Evolutionary conservation across 2,329 filamentous ascomycete genomes (phyloP).

Genomic region (Endoconidiophora laricicola): DNA sequence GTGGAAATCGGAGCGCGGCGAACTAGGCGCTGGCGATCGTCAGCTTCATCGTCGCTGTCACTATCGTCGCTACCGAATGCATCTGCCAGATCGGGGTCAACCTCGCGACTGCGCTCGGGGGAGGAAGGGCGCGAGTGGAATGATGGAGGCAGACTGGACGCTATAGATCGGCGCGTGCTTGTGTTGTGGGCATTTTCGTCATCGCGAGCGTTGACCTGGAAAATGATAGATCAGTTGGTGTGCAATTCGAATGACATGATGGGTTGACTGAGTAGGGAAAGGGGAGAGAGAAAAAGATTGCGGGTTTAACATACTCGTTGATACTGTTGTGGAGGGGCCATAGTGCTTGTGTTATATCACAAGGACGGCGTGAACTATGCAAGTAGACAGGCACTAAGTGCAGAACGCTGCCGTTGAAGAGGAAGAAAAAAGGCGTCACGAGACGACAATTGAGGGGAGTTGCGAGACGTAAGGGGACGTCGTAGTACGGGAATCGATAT

Average conservation of each 20-base stretch:
- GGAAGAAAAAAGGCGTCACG: background rate
- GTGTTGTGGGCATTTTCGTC: conserved; percentile 25
- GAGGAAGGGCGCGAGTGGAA: conserved; percentile 71
- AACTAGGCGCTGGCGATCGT: conserved; percentile 70
- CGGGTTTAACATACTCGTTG: conserved; percentile 4
- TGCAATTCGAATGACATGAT: background rate
- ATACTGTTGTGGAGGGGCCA: conserved; percentile 11
- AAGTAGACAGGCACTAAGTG: background rate
- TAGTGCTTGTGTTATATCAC: background rate
- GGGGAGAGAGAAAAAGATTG: background rate
- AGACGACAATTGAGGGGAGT: background rate
- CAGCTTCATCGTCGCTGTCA: conserved; percentile 37
- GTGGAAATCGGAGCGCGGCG: conserved; percentile 27
- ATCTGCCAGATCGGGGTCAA: conserved; percentile 73
- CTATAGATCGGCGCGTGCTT: conserved; percentile 25
- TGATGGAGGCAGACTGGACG: conserved; percentile 57
- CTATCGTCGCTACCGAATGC: conserved; percentile 77
- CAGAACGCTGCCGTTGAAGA: background rate
- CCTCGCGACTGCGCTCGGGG: conserved; percentile 27
- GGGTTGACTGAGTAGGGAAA: background rate
- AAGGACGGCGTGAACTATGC: background rate
- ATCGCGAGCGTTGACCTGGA: conserved; percentile 41
- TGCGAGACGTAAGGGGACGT: too few relatives aligned
- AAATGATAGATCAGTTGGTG: background rate
- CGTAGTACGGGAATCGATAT: too few relatives aligned